phyloP scores from a whole-genome alignment of 176 grass and related monocot genomes.

The Puya raimondii region DNA sequence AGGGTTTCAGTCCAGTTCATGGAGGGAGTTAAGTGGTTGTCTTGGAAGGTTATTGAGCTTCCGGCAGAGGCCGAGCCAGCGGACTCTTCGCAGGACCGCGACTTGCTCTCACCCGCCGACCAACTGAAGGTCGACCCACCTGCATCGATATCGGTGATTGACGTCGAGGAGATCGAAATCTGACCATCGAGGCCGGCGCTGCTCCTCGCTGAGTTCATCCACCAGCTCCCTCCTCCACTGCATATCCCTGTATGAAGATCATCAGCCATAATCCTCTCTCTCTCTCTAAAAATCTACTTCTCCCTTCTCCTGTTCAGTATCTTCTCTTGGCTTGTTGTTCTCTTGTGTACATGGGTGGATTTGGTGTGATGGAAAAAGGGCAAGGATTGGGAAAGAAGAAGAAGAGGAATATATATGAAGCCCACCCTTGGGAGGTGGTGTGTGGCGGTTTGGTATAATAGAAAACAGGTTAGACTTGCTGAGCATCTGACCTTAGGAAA shows the following conservation, averaged over 20 bases:
- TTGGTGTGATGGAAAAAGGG: not conserved
- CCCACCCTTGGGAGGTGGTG: not conserved
- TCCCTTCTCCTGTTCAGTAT: not conserved
- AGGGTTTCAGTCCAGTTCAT: conserved; percentile 18
- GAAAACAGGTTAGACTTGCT: conserved; percentile 2
- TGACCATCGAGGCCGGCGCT: not conserved
- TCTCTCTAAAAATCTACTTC: not conserved
- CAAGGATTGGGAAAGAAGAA: not conserved
- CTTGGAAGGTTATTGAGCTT: conserved; percentile 25
- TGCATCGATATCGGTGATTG: not conserved
- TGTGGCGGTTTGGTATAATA: not conserved
- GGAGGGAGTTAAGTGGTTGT: not conserved
- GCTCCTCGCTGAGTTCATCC: not conserved
- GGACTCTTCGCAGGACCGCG: conserved; percentile 16
- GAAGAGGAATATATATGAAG: not conserved
- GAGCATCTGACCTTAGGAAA: not conserved
- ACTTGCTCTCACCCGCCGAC: conserved; percentile 6
- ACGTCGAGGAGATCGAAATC: not conserved
- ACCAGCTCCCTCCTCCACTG: conserved; percentile 11
- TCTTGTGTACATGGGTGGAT: no score
- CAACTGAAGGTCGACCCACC: not conserved
- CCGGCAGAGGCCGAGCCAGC: conserved; percentile 14
- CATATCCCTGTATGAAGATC: conserved; percentile 2
- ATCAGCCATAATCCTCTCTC: conserved; percentile 2
- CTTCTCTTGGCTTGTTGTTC: not conserved